A percentile compares a stretch with the other conserved stretches of the same genome.
Evolutionary conservation across 768 basidiomycete species (phyloP).

Genomic region (Terana coerulea): DNA sequence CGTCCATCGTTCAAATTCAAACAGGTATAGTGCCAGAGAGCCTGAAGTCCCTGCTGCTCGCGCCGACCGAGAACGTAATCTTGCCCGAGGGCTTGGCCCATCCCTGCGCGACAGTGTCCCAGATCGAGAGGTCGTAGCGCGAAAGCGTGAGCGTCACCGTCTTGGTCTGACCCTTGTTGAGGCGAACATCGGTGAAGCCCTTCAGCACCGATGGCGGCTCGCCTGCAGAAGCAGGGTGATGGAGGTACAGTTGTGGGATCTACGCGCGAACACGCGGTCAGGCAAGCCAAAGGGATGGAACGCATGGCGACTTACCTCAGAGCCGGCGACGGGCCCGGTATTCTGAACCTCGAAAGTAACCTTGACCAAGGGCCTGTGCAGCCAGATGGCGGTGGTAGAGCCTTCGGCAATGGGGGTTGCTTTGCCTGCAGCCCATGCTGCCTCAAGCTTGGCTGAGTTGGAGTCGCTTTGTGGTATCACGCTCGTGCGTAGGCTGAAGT

Average conservation of each 20-base stretch:
- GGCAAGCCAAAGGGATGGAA: background rate
- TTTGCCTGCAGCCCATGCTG: constrained; percentile 58
- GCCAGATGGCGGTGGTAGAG: constrained; percentile 61
- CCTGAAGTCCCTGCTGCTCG: constrained; percentile 62
- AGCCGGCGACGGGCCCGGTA: constrained; percentile 56
- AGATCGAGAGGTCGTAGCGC: constrained; percentile 68
- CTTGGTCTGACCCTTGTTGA: constrained; percentile 43
- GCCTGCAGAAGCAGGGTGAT: constrained; percentile 55
- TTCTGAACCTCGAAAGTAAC: constrained; percentile 68
- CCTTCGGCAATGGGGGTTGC: constrained; percentile 53
- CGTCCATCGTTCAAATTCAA: constrained; percentile 7
- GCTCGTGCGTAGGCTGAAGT: constrained; percentile 51
- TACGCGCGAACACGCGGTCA: constrained; percentile 28
- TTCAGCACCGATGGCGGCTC: constrained; percentile 69
- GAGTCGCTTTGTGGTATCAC: constrained; percentile 35
- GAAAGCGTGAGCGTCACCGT: constrained; percentile 56
- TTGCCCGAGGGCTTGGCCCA: constrained; percentile 68
- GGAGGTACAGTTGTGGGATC: constrained; percentile 75
- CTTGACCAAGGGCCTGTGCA: constrained; percentile 60
- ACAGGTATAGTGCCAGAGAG: constrained; percentile 40
- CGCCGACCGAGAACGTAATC: constrained; percentile 61
- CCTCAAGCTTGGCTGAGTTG: constrained; percentile 35
- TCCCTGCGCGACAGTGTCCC: constrained; percentile 71
- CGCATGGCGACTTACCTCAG: constrained; percentile 44
- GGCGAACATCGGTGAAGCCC: constrained; percentile 61